These are phyloP conservation scores for Monilinia laxa DNA, from an alignment of 2,329 filamentous ascomycete species.

Conservation along the genomic window DNA sequence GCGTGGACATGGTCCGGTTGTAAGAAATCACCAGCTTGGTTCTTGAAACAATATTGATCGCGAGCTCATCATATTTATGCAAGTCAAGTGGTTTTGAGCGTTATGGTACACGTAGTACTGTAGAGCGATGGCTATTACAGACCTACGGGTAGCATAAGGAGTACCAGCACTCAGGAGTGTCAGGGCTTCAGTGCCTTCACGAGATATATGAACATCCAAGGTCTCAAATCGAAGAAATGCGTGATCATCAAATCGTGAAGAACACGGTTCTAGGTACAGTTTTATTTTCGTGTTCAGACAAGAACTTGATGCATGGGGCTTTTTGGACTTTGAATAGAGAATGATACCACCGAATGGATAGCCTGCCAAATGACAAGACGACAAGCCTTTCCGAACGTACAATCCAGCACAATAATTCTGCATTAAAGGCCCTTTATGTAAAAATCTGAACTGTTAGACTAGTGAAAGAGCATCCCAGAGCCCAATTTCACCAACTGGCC, in stretches of 20 bases:
- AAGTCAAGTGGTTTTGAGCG: neutral
- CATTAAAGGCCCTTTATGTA: too few species aligned
- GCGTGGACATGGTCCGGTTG: slow-evolving; percentile 37
- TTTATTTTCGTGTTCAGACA: neutral
- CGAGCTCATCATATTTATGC: neutral
- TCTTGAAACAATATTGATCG: neutral
- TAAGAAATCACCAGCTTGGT: slow-evolving; percentile 21
- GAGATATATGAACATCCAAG: neutral
- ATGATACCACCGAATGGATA: neutral
- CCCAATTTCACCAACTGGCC: too few species aligned
- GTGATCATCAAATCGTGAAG: neutral
- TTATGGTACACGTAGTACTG: neutral
- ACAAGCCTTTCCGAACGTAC: neutral
- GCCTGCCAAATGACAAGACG: too few species aligned
- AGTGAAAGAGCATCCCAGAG: too few species aligned
- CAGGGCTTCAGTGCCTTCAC: neutral
- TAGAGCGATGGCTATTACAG: too few species aligned
- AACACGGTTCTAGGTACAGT: neutral
- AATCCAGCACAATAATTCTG: neutral
- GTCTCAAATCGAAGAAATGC: neutral
- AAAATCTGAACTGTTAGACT: too few species aligned
- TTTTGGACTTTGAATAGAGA: neutral
- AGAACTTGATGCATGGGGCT: neutral
- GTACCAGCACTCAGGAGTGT: neutral
- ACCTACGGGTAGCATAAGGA: too few species aligned